Base-by-base conservation (phyloP, 2,329 filamentous ascomycete genomes). In the Rhexocercosporidium sp. region DNA sequence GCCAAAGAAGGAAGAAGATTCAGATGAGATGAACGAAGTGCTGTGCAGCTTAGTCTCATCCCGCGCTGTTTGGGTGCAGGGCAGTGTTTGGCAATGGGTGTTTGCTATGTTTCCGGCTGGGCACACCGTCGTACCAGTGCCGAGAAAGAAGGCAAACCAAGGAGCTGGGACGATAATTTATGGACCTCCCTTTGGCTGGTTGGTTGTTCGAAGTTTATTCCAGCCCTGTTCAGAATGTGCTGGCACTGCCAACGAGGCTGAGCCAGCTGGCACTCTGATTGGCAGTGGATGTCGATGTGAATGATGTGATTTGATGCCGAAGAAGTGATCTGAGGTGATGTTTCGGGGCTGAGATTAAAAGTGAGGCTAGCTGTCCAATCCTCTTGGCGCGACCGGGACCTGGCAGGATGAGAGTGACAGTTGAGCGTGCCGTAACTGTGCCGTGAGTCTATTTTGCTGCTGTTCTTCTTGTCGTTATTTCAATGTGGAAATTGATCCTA, bases 201-300 rank as follows among this genome's bases (percentile, higher is more conserved):
- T 51, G 47, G 22, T 51, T 51, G 47, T 29, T 37, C 12, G 47
- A 25, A 51, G 16, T 51, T 29, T 9, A 29, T 7, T 44, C 18
- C 39, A 44, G 18, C 18, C 16, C 39, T 18, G 18, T 44, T 2
- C 39, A 37, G 34, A 5, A 44, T 51, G 47, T 18, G 47, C 16
- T 51, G 47, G 29, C 51, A 56, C 8, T n/a, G 51, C 51, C 51
- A 37, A 18, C 51, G 31, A 56, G 51, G 51, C 51, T 22, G 51
- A 56, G 51, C n/a, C n/a, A n/a, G 29, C 29, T 56, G 29, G 29
- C 16, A 2, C 11, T 18, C n/a, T 51, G 14, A 22, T 37, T 56
- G 29, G 29, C 29, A 9, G 16, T 22, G n/a, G 6, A 20, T 12
- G 16, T 34, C 51, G n/a, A 3, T 37, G 29, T 29, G 18, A 37